A percentile compares a stretch with the other conserved stretches of the same genome.
Conservation (phyloP, 345 rosid species). For the Salix suchowensis region DNA sequence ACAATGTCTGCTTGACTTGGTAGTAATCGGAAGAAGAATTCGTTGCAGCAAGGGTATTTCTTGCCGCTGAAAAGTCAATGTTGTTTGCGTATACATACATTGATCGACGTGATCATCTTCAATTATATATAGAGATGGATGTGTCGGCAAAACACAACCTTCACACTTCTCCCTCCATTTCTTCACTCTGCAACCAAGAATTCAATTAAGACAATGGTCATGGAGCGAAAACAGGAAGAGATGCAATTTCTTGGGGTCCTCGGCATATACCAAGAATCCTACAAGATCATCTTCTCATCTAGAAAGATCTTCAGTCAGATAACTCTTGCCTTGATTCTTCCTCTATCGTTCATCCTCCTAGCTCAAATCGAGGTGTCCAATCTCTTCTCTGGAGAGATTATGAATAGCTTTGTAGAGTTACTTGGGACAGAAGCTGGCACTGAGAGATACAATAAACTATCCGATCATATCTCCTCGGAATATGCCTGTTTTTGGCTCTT, state of each 20-base stretch:
- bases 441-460: conserved; percentile 14
- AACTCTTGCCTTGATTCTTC: conserved; percentile 47
- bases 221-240: conserved; percentile 61
- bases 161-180: background rate
- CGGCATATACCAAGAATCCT: conserved; percentile 42
- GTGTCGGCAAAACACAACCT: too few species aligned
- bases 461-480: conserved; percentile 28
- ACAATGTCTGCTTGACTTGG: too few species aligned
- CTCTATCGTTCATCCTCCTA: conserved; percentile 48
- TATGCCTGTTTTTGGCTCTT: conserved; percentile 25
- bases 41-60: too few species aligned
- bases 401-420: conserved; percentile 14
- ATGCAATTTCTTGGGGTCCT: conserved; percentile 49
- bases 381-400: conserved; percentile 19
- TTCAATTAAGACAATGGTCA: background rate
- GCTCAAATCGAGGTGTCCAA: conserved; percentile 36
- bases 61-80: too few species aligned
- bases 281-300: conserved; percentile 37
- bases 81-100: too few species aligned
- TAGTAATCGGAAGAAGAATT: too few species aligned
- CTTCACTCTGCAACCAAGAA: background rate
- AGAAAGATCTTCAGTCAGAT: conserved; percentile 47
- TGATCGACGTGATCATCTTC: too few species aligned
- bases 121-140: too few species aligned
- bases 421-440: conserved; percentile 22